Evolutionary conservation across 2,329 filamentous ascomycete genomes (phyloP).

Genomic region (Aaosphaeria pasadenensis): DNA sequence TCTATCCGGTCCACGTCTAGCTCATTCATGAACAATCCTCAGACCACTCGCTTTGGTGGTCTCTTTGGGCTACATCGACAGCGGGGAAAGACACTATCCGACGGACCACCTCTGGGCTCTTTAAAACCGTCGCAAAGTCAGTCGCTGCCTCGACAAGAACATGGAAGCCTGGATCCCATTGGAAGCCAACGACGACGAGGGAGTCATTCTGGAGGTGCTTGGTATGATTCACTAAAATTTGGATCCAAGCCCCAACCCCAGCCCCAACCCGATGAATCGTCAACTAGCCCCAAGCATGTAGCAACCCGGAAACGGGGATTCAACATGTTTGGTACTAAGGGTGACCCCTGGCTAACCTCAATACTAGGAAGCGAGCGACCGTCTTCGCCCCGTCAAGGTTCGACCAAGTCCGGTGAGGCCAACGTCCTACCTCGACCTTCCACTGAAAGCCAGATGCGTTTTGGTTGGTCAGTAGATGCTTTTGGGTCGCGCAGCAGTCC

Average conservation of each 20-base stretch:
- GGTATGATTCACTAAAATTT: slow-evolving; percentile 53
- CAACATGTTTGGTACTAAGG: slow-evolving; percentile 52
- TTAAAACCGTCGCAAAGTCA: slow-evolving; percentile 72
- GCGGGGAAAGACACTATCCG: slow-evolving; percentile 58
- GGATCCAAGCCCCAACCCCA: slow-evolving; percentile 20
- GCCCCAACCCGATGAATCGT: slow-evolving; percentile 24
- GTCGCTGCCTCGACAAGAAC: slow-evolving; percentile 65
- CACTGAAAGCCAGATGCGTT: slow-evolving; percentile 36
- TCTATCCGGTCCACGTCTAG: slow-evolving; percentile 48
- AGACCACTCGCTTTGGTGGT: slow-evolving; percentile 53
- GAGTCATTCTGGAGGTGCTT: slow-evolving; percentile 50
- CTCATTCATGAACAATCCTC: slow-evolving; percentile 48
- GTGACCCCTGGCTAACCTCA: slow-evolving; percentile 49
- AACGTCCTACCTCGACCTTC: slow-evolving; percentile 36
- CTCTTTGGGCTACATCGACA: slow-evolving; percentile 61
- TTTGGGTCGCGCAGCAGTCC: slow-evolving; percentile 42
- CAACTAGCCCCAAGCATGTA: slow-evolving; percentile 35
- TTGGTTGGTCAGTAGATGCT: slow-evolving; percentile 35
- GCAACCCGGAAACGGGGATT: slow-evolving; percentile 46
- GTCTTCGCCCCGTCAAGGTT: slow-evolving; percentile 61
- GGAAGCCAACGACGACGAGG: slow-evolving; percentile 54
- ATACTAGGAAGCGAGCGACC: slow-evolving; percentile 38
- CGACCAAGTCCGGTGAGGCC: slow-evolving; percentile 56
- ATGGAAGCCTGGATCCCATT: slow-evolving; percentile 45
- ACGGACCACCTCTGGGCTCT: slow-evolving; percentile 64